Percentiles rank a stretch among this genome's conserved stretches.
Conservation (phyloP, 2,329 filamentous ascomycete species). For the Venturiaceae sp. region DNA sequence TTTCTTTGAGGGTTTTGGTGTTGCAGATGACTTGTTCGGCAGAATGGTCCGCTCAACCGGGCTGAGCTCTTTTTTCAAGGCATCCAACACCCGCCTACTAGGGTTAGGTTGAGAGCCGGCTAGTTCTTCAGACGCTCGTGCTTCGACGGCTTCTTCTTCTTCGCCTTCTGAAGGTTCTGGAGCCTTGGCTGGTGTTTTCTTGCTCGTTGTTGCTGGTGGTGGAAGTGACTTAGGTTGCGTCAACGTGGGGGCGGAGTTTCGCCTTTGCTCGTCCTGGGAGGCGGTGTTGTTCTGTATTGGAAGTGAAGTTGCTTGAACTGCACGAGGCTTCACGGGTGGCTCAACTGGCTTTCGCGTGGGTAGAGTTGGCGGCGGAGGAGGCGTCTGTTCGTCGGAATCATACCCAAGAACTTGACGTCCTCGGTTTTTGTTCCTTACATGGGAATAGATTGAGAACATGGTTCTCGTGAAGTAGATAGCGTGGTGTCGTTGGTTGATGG, state of each 20-base stretch:
- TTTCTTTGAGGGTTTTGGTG: neutral
- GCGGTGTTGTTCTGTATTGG: neutral
- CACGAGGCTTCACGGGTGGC: neutral
- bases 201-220: neutral
- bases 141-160: neutral
- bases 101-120: neutral
- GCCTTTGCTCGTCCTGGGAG: neutral
- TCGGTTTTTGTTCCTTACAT: neutral
- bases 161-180: neutral
- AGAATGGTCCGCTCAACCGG: neutral
- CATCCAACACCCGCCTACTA: neutral
- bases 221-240: neutral
- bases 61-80: neutral
- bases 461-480: neutral
- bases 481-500: neutral
- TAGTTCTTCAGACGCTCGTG: neutral
- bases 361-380: neutral
- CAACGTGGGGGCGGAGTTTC: neutral
- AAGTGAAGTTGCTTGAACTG: neutral
- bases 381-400: neutral
- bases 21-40: too few species aligned
- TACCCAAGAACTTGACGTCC: neutral
- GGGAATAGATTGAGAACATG: neutral
- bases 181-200: neutral
- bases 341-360: neutral